These are phyloP conservation scores for Beta corolliflora DNA, from an alignment of 179 eudicot species.

Conservation along the genomic window DNA sequence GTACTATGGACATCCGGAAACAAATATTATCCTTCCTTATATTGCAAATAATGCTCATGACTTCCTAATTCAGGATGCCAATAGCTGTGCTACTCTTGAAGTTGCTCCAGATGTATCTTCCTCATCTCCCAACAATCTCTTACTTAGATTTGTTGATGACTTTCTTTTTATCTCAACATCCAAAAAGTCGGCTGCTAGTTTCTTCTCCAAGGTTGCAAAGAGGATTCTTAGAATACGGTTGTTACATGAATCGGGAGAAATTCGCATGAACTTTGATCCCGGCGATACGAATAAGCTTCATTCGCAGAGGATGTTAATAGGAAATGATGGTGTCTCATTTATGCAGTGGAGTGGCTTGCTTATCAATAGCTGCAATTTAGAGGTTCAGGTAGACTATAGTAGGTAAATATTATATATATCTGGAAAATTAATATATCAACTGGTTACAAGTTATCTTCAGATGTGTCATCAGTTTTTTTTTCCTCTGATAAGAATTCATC, in stretches of 20 bases:
- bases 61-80: conserved; percentile 22
- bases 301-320: conserved; percentile 47
- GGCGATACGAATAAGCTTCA: conserved; percentile 23
- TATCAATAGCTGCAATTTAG: conserved; percentile 72
- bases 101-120: conserved; percentile 19
- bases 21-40: conserved; percentile 53
- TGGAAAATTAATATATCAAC: not conserved
- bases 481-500: not conserved
- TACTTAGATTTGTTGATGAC: conserved; percentile 89
- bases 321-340: conserved; percentile 62
- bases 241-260: conserved; percentile 78
- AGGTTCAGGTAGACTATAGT: conserved; percentile 93
- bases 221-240: conserved; percentile 81
- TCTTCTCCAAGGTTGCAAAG: conserved; percentile 53
- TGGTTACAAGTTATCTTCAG: not conserved
- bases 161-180: conserved; percentile 80
- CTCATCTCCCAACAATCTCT: conserved; percentile 35
- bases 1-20: conserved; percentile 85
- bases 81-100: conserved; percentile 15
- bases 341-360: conserved; percentile 94
- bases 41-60: conserved; percentile 39
- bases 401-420: conserved; percentile 45
- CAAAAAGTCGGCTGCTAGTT: conserved; percentile 57
- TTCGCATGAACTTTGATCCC: conserved; percentile 62
- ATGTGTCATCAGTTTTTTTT: not conserved